These are phyloP conservation scores for Mycena polygramma DNA, from an alignment of 768 basidiomycete species.

Conservation along the genomic window DNA sequence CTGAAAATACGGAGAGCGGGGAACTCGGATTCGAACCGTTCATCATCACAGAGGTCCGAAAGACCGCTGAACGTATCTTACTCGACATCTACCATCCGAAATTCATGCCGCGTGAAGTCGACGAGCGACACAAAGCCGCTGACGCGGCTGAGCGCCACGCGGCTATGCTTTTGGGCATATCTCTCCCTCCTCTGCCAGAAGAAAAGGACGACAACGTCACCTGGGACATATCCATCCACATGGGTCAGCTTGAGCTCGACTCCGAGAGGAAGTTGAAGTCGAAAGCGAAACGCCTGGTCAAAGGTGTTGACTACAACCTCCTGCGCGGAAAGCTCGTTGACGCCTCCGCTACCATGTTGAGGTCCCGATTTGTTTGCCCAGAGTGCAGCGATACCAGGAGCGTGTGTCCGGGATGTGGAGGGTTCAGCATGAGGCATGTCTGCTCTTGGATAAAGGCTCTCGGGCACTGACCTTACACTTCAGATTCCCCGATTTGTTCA, in stretches of 20 bases:
- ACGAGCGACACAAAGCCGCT: conserved; percentile 10
- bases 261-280: background rate
- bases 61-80: conserved; percentile 3
- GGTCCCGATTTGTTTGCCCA: conserved; percentile 13
- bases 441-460: no score
- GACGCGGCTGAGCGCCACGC: no score
- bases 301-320: conserved; percentile 8
- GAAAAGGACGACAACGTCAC: background rate
- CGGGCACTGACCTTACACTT: background rate
- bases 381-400: conserved; percentile 20
- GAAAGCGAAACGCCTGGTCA: conserved; percentile 4
- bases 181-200: no score
- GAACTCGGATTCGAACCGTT: no score
- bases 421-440: conserved; percentile 2
- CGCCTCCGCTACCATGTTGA: conserved; percentile 17
- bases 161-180: no score
- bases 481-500: conserved; percentile 19
- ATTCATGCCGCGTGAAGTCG: conserved; percentile 17
- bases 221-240: conserved; percentile 23
- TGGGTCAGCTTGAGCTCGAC: background rate
- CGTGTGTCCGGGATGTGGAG: conserved; percentile 29
- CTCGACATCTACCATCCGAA: conserved; percentile 23
- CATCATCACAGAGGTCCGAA: no score
- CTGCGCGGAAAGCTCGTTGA: conserved; percentile 21
- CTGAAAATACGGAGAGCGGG: no score